Percentiles rank a stretch among this genome's conserved stretches.
Conservation (phyloP, 495 filamentous ascomycete species). For the Staphylotrichum longicolle region DNA sequence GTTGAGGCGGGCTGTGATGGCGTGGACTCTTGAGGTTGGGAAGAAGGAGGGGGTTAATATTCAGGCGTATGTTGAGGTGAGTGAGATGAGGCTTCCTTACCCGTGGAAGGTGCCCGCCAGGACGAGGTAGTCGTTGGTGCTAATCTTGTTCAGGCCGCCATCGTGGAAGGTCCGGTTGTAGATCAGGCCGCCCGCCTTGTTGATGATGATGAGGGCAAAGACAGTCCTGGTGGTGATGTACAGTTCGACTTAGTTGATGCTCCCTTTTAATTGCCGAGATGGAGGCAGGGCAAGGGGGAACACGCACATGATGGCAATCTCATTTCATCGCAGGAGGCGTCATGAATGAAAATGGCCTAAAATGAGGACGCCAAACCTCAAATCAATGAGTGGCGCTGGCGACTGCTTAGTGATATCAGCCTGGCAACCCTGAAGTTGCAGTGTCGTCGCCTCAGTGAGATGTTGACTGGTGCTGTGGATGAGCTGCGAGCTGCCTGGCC, state of each 20-base stretch:
- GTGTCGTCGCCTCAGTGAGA: not conserved
- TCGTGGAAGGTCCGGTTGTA: constrained; percentile 91
- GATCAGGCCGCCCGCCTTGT: constrained; percentile 94
- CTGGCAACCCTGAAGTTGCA: not conserved
- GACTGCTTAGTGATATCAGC: not conserved
- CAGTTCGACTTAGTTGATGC: not conserved
- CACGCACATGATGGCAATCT: constrained; percentile 27
- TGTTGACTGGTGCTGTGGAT: not conserved
- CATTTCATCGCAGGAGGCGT: constrained; percentile 17
- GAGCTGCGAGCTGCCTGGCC: no score
- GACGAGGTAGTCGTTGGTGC: constrained; percentile 91
- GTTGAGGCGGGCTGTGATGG: constrained; percentile 79
- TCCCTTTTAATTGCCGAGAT: not conserved
- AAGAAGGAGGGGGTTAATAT: constrained; percentile 11
- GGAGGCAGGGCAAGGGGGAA: not conserved
- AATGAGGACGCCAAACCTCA: not conserved
- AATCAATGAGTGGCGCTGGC: not conserved
- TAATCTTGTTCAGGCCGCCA: constrained; percentile 76
- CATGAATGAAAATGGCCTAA: not conserved
- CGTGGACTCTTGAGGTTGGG: constrained; percentile 64
- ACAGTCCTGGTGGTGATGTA: constrained; percentile 65
- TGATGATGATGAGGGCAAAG: constrained; percentile 92
- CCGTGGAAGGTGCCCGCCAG: constrained; percentile 98
- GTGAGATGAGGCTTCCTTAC: constrained; percentile 39
- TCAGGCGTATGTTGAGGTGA: constrained; percentile 7